Evolutionary conservation across 352 stramenopile genomes (phyloP).

Genomic region (Globisporangium paddicum): DNA sequence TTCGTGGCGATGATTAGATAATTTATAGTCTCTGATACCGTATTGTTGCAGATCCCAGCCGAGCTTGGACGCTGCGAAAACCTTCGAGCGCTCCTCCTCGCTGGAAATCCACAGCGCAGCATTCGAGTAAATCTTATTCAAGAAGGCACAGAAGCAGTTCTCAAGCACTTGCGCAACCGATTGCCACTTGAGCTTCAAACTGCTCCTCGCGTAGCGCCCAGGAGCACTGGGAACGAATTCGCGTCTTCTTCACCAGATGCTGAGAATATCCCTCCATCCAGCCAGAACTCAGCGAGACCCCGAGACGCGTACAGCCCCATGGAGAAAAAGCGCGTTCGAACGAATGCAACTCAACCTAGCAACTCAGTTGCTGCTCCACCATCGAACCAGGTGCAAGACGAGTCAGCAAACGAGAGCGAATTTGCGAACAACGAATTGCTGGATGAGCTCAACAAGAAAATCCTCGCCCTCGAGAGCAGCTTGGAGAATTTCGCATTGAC

Average conservation of each 20-base stretch:
- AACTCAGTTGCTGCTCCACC: slow-evolving; percentile 1
- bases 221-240: neutral
- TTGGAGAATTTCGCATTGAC: slow-evolving; percentile 69
- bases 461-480: slow-evolving; percentile 41
- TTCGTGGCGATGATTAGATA: neutral
- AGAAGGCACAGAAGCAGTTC: slow-evolving; percentile 62
- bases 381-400: neutral
- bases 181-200: slow-evolving; percentile 26
- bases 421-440: slow-evolving; percentile 22
- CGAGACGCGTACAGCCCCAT: slow-evolving; percentile 10
- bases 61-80: slow-evolving; percentile 54
- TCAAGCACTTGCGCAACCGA: slow-evolving; percentile 67
- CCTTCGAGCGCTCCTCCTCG: slow-evolving; percentile 55
- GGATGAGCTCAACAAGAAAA: slow-evolving; percentile 34
- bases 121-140: slow-evolving; percentile 64
- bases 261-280: slow-evolving; percentile 17
- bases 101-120: slow-evolving; percentile 72
- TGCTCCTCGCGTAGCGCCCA: neutral
- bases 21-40: neutral
- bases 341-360: slow-evolving; percentile 17
- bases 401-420: neutral
- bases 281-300: slow-evolving; percentile 8
- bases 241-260: neutral
- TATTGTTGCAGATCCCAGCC: slow-evolving; percentile 49
- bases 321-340: slow-evolving; percentile 27